Base-by-base conservation (phyloP, 2,329 filamentous ascomycete species). In the Talaromyces funiculosus region DNA sequence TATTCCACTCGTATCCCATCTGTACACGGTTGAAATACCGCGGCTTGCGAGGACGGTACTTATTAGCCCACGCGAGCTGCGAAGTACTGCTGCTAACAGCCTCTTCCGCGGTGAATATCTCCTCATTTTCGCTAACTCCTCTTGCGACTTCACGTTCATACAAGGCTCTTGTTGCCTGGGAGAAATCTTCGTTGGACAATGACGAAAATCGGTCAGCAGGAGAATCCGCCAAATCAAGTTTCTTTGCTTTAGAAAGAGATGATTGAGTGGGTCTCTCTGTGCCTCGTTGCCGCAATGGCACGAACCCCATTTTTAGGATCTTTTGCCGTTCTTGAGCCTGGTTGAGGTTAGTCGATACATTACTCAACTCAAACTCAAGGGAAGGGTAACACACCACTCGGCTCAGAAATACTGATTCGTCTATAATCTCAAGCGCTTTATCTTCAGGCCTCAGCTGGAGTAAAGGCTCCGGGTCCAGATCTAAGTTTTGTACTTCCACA, bases 1-100 rank as follows among this genome's bases (percentile, higher is more conserved):
- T 99, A 81, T 99, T 99, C 94, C 94, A 99, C 75, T 99, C 94
- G 75, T 97, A 99, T 57, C 94, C 94, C 90, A 97, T 97, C 75
- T 96, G 92, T 51, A 97, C 92, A 42, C 94, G 88, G 72, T 97
- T 97, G 82, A 99, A 99, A 77, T 97, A 97, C 62, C 89, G 86
- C 12, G 94, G 94, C 76, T 97, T 99, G 64, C 94, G 85, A 7
- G 93, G 92, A 40, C 89, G 85, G 74, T 96, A 89, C 75, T 93
- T 92, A 71, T 86, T 86, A 5, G 88, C 87, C 92, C 92, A 96
- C 65, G 87, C 84, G 3, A 90, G 88, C 65, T 86, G 86, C 3
- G 83, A 78, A 4, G 78, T 77, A 26, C 42, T 45, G 9, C 83
- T 84, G 33, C 82, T 78, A 26, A 96, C 86, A 42, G 87, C 83